Evolutionary conservation across 345 rosid species (phyloP).

Genomic region (Gossypium turneri): DNA sequence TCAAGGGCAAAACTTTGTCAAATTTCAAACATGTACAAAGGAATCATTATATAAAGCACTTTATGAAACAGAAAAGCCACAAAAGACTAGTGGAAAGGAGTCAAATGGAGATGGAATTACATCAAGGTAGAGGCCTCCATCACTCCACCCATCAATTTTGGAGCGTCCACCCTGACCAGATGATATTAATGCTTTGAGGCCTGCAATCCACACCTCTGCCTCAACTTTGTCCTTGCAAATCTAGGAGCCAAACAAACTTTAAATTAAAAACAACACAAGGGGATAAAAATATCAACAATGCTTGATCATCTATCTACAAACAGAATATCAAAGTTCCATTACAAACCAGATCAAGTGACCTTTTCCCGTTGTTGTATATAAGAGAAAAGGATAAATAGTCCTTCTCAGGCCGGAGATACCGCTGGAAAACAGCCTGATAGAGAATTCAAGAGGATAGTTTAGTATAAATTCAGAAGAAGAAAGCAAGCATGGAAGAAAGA

Average conservation of each 20-base stretch:
- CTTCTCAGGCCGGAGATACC: constrained; percentile 77
- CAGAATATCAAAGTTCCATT: constrained; percentile 20
- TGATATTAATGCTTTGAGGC: constrained; percentile 66
- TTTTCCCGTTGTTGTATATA: constrained; percentile 74
- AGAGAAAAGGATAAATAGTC: constrained; percentile 92
- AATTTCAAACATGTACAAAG: background rate
- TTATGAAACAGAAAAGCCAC: constrained; percentile 1
- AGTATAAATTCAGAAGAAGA: constrained; percentile 16
- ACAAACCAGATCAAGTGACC: constrained; percentile 95
- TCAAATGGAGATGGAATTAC: constrained; percentile 39
- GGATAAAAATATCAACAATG: background rate
- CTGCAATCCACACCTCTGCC: constrained; percentile 93
- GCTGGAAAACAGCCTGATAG: constrained; percentile 81
- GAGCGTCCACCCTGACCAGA: constrained; percentile 85
- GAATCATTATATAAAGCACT: background rate
- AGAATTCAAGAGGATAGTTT: constrained; percentile 18
- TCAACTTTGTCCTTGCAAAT: constrained; percentile 94
- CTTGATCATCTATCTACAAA: constrained; percentile 1
- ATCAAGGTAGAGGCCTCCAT: constrained; percentile 78
- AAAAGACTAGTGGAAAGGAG: background rate
- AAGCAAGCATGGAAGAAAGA: background rate
- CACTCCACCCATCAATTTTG: constrained; percentile 93
- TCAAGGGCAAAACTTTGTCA: background rate
- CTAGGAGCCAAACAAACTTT: constrained; percentile 33
- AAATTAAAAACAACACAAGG: constrained; percentile 16